Percentiles rank a stretch among this genome's conserved stretches.
Conservation (phyloP, 2,329 filamentous ascomycete species). For the Claviceps spartinae region DNA sequence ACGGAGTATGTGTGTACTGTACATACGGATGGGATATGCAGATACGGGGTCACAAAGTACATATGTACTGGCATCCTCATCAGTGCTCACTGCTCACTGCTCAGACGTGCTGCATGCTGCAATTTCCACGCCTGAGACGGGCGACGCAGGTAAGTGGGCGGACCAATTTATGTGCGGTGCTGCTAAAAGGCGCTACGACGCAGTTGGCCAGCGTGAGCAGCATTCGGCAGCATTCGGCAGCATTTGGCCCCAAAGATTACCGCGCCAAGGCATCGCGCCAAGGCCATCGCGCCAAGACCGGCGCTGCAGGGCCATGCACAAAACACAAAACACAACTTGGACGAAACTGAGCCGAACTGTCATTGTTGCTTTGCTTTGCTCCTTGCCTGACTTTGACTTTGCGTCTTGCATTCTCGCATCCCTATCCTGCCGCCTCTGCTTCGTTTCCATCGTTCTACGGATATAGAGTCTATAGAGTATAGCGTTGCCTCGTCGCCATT, state of each 20-base stretch:
- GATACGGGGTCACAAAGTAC: too few species aligned
- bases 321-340: too few species aligned
- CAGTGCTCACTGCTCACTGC: too few species aligned
- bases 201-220: background rate
- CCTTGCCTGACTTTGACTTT: background rate
- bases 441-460: background rate
- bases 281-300: too few species aligned
- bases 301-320: too few species aligned
- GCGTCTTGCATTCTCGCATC: background rate
- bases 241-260: too few species aligned
- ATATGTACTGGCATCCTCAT: background rate
- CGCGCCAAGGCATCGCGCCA: too few species aligned
- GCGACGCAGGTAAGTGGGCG: background rate
- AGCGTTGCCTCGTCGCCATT: background rate
- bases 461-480: background rate
- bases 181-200: background rate
- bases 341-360: too few species aligned
- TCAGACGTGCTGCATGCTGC: background rate
- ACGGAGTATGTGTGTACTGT: too few species aligned
- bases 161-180: slow-evolving; percentile 3
- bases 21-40: too few species aligned
- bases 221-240: too few species aligned
- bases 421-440: background rate
- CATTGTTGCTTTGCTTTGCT: too few species aligned
- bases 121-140: slow-evolving; percentile 7